Evolutionary conservation across 306 rosid genomes (phyloP), one percentile per base, ranked within the genome.

Genomic region (Begonia loranthoides): DNA sequence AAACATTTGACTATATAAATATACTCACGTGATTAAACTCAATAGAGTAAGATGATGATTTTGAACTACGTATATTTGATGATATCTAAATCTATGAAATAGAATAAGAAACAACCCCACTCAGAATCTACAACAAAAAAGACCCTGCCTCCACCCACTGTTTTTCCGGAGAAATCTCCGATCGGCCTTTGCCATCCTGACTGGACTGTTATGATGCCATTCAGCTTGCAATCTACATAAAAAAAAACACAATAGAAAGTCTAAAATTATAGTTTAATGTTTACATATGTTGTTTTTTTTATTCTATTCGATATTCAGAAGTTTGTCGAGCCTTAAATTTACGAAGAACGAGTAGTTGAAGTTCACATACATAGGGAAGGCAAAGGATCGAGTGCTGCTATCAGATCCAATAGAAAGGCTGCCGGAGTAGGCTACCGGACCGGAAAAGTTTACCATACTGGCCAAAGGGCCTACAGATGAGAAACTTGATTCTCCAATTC

Each of bases 111-210:
- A 62, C 55, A 28, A 4, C 9, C 36, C 36, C 62, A 57, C 66
- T 82, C 64, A 90, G 76, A 86, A 92, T 74, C 73, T 92, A 80
- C 99, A 86, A 87, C 99, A 92, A 15, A 92, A 71, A 73, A 90
- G 54, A 56, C 79, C 56, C 13, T 59, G 60, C 74, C 55, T 71
- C 94, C 99, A 92, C 55, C 81, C 57, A 61, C 77, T 51, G 9
- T 61, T 72, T 68, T 80, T 90, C 55, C 75, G 66, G 56, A 43
- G 57, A 38, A 36, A 59, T 41, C 77, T 76, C 49, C 57, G 74
- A 11, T 83, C 84, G 4, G 88, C 87, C 62, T 86, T 86, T 1
- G 70, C 93, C 99, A 92, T 92, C 66, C 94, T 67, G 1, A 78
- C 87, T 0, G 99, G 99, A 66, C 99, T 92, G 76, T 82, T 76